Base-by-base conservation (phyloP, 768 basidiomycete species). In the Amanita phalloides region DNA sequence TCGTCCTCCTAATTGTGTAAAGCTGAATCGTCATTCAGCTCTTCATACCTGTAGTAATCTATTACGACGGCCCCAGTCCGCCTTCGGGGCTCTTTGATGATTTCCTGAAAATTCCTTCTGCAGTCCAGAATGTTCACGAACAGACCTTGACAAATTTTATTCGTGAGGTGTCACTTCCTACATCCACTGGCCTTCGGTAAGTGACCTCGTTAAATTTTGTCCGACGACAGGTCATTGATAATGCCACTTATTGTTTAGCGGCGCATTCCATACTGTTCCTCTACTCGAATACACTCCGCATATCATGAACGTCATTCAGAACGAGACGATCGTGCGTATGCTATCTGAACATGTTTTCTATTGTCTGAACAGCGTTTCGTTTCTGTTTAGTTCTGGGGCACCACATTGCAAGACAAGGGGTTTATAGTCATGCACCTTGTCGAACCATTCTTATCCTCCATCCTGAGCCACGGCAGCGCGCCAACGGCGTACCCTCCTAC, bases 21-120 rank as follows among this genome's bases (percentile, higher is more conserved):
- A 30, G 28, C 28, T 30, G 28, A 30, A 6, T 30, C 7, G 28
- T 30, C n/a, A n/a, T 1, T 30, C 1, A 59, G 61, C 49, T 60
- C 8, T 42, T 59, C 3, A 48, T 62, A 1, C 54, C 42, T 13
- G 35, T 58, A 6, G 23, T 74, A 1, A 39, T 80, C 25, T 83
- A 81, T 62, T 81, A 82, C 55, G 73, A 82, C 56, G 72, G 53
- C 1, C 77, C 78, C 3, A 65, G 62, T 0, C 68, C 70, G 2
- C 75, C 74, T 1, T 45, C 54, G 0, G 74, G 72, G 1, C 67
- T 75, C 28, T 77, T 77, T 53, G 74, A 77, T 49, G 69, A 70
- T 14, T 74, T 74, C 60, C 46, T 75, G 11, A 64, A 63, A 10
- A 71, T 77, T 28, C 70, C 71, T 0, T 48, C 56, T 17, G 32